phyloP scores from a whole-genome alignment of 2,329 filamentous ascomycete genomes.

The Colletotrichum truncatum region DNA sequence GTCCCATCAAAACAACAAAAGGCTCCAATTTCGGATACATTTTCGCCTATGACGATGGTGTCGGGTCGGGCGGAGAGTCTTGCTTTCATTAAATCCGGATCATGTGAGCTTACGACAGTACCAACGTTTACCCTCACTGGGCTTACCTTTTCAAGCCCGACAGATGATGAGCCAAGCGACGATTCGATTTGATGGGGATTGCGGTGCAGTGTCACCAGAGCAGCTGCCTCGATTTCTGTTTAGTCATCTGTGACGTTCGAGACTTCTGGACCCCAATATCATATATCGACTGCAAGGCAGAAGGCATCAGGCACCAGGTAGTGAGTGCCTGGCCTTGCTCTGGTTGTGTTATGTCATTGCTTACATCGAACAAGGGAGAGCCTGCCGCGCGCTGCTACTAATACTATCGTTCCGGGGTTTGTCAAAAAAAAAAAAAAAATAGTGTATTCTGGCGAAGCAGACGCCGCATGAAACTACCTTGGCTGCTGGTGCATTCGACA shows the following conservation, averaged over 20 bases:
- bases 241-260: constrained; percentile 1
- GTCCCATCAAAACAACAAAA: neutral
- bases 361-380: constrained; percentile 6
- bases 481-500: neutral
- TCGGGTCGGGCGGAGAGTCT: neutral
- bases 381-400: neutral
- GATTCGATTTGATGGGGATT: neutral
- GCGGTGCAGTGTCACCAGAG: neutral
- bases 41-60: neutral
- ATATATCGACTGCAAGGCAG: neutral
- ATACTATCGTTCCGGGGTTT: neutral
- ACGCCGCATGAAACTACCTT: neutral
- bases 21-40: neutral
- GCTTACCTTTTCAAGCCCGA: neutral
- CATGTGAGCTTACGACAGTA: constrained; percentile 13
- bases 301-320: neutral
- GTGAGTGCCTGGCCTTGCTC: neutral
- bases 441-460: neutral
- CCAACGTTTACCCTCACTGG: neutral
- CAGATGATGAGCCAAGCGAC: neutral
- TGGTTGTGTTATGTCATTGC: constrained; percentile 13
- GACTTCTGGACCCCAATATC: neutral
- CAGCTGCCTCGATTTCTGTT: neutral
- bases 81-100: neutral
- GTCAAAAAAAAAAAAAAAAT: neutral